Percentiles rank a stretch among this genome's conserved stretches.
Conservation (phyloP, 352 stramenopile genomes). For the Phytopythium montanum region DNA sequence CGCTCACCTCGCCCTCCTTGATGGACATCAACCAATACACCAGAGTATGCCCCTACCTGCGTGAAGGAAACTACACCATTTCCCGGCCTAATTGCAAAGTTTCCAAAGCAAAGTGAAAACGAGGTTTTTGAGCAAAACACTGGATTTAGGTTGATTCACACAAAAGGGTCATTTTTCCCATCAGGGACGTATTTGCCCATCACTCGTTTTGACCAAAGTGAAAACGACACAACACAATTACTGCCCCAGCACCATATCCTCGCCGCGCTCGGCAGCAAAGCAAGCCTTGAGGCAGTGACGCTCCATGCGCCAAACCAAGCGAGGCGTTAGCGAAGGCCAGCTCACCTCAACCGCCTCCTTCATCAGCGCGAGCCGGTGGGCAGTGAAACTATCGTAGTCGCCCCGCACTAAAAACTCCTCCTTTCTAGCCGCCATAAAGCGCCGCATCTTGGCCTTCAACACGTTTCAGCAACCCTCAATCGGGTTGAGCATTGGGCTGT, state of each 20-base stretch:
- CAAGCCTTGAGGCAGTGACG: slow-evolving; percentile 1
- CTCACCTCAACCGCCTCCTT: slow-evolving; percentile 4
- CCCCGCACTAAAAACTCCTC: slow-evolving; percentile 12
- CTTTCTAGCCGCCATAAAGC: slow-evolving; percentile 8
- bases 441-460: slow-evolving; percentile 12
- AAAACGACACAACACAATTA: neutral
- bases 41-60: too few species aligned
- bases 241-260: slow-evolving; percentile 5
- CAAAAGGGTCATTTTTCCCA: neutral
- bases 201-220: slow-evolving; percentile 2
- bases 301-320: slow-evolving; percentile 7
- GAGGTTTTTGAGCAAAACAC: neutral
- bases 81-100: neutral
- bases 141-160: neutral
- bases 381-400: slow-evolving; percentile 11
- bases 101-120: slow-evolving; percentile 4
- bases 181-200: neutral
- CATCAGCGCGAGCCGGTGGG: slow-evolving; percentile 1
- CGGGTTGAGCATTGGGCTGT: slow-evolving; percentile 21
- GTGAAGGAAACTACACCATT: too few species aligned
- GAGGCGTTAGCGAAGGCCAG: neutral
- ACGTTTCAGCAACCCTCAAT: slow-evolving; percentile 22
- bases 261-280: neutral
- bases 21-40: too few species aligned
- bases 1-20: too few species aligned